phyloP scores from a whole-genome alignment of 2,329 filamentous ascomycete species.

The Trichoderma koningiopsis region DNA sequence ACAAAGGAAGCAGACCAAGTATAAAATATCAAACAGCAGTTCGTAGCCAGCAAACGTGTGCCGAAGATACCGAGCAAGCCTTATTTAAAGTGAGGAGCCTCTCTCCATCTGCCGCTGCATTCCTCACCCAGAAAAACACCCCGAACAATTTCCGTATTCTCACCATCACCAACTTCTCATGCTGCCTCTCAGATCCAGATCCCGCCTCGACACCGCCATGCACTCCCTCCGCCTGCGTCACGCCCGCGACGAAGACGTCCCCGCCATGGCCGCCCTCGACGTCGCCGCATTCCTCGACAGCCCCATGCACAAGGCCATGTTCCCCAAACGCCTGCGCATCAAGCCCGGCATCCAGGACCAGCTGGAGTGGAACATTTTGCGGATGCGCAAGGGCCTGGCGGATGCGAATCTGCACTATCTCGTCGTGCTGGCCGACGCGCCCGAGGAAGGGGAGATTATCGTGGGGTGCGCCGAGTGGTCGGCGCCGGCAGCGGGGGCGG shows the following conservation, averaged over 20 bases:
- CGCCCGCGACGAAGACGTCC: constrained; percentile 25
- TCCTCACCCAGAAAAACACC: not conserved
- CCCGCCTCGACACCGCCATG: constrained; percentile 9
- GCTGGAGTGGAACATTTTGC: constrained; percentile 24
- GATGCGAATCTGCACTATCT: constrained; percentile 17
- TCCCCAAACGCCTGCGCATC: constrained; percentile 25
- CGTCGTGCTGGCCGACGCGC: constrained; percentile 1
- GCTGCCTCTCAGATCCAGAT: not conserved
- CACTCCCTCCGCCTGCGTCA: constrained; percentile 22
- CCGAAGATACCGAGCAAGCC: not conserved
- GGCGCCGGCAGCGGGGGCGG: constrained; percentile 5
- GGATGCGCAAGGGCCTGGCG: constrained; percentile 15
- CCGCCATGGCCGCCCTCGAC: constrained; percentile 26
- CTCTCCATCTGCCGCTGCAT: not conserved
- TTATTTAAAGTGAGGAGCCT: not conserved
- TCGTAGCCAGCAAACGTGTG: not conserved
- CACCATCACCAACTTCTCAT: not conserved
- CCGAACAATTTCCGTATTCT: not conserved
- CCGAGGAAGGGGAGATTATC: constrained; percentile 21
- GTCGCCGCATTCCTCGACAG: constrained; percentile 26
- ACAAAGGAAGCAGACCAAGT: not conserved
- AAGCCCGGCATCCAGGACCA: constrained; percentile 28
- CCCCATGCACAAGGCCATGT: constrained; percentile 27
- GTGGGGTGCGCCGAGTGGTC: constrained; percentile 27
- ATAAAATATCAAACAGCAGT: not conserved